Conservation (phyloP, 2,329 filamentous ascomycete species). For the Clarireedia hainanense region DNA sequence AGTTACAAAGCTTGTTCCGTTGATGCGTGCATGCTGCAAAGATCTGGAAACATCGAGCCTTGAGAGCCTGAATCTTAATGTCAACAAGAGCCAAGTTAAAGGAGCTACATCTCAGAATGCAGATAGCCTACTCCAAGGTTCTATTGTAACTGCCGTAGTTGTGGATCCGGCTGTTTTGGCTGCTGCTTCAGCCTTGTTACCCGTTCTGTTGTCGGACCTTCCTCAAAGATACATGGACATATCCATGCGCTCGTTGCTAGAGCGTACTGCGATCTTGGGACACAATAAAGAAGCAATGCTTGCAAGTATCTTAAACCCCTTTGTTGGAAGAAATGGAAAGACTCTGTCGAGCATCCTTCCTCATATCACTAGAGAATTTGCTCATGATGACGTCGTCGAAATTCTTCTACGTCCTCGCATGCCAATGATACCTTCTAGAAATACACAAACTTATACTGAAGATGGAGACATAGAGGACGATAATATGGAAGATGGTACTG, state of each 20-base stretch:
- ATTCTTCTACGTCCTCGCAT: conserved; percentile 51
- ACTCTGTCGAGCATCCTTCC: conserved; percentile 70
- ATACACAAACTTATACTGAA: conserved; percentile 3
- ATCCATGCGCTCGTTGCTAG: conserved; percentile 64
- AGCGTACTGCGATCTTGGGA: conserved; percentile 71
- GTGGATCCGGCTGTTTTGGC: conserved; percentile 40
- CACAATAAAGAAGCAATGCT: conserved; percentile 65
- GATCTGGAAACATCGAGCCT: conserved; percentile 54
- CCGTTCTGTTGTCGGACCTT: conserved; percentile 52
- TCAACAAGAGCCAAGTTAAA: conserved; percentile 25
- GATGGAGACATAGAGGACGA: conserved; percentile 16
- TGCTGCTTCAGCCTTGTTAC: conserved; percentile 56
- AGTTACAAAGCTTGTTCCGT: conserved; percentile 51
- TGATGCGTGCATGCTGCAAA: conserved; percentile 63
- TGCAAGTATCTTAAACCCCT: conserved; percentile 74
- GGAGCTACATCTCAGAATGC: conserved; percentile 47
- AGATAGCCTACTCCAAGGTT: conserved; percentile 55
- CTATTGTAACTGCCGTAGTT: conserved; percentile 24
- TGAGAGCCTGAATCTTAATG: conserved; percentile 23
- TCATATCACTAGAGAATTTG: conserved; percentile 61
- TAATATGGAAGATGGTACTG: conserved; percentile 13
- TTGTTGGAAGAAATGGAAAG: conserved; percentile 53
- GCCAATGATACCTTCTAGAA: conserved; percentile 33
- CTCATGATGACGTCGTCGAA: conserved; percentile 59
- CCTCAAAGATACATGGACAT: conserved; percentile 62